A percentile compares a stretch with the other conserved stretches of the same genome.
Evolutionary conservation across 768 basidiomycete species (phyloP).

Genomic region (Russula emetica): DNA sequence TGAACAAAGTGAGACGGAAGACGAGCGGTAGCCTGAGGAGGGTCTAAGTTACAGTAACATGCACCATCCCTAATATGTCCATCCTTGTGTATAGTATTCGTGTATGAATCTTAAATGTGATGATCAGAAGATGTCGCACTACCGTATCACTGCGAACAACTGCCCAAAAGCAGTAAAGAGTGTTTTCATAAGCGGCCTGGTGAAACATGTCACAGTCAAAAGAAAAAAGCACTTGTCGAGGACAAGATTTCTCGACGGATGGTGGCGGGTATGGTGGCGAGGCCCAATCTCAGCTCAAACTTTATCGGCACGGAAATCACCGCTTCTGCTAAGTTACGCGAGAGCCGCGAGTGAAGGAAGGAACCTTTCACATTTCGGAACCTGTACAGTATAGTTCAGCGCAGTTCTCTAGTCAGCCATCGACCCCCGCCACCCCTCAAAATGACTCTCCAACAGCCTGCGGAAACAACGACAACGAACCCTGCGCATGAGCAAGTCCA

Average conservation of each 20-base stretch:
- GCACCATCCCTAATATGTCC: neutral
- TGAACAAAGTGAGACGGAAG: neutral
- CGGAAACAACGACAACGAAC: too few relatives aligned
- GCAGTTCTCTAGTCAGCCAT: neutral
- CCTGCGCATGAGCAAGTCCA: neutral
- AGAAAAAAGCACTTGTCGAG: neutral
- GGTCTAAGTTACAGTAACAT: neutral
- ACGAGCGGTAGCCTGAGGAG: too few relatives aligned
- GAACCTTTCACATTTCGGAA: too few relatives aligned
- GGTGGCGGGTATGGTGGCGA: neutral
- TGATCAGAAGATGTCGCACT: too few relatives aligned
- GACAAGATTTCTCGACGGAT: neutral
- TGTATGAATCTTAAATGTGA: too few relatives aligned
- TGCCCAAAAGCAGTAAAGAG: too few relatives aligned
- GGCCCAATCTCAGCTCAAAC: neutral
- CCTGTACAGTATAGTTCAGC: too few relatives aligned
- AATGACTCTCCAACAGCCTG: neutral
- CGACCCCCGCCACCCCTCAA: neutral
- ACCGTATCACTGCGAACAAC: too few relatives aligned
- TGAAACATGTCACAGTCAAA: slow-evolving; percentile 17
- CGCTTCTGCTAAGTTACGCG: neutral
- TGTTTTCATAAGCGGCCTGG: neutral
- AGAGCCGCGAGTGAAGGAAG: too few relatives aligned
- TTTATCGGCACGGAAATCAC: neutral
- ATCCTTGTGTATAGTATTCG: too few relatives aligned